Base-by-base conservation (phyloP, 208 protist species). In the Novymonas esmeraldas region DNA sequence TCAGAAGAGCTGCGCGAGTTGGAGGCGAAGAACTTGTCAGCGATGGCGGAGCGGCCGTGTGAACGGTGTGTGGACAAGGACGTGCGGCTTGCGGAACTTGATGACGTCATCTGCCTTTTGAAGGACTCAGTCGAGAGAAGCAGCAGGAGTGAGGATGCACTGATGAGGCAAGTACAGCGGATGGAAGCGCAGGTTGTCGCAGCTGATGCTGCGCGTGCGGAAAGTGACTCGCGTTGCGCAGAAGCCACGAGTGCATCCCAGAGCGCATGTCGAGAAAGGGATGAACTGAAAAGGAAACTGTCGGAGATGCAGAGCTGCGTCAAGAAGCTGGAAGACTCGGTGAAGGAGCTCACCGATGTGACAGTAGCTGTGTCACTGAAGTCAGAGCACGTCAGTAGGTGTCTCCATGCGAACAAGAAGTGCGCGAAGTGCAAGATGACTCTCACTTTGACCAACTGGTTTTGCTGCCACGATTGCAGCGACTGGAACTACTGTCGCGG, bases 401-500 rank as follows among this genome's bases (percentile, higher is more conserved):
- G n/a, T 16, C 13, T 6, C 20, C 10, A 18, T 16, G 20, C 45
- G 45, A 4, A 49, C 10, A 49, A n/a, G 20, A 49, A 18, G 20
- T 49, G 45, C 45, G 7, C 4, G 10, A n/a, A n/a, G 18, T 49
- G 45, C 16, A 49, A 49, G 20, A 24, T 9, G 13, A 18, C 45
- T n/a, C 10, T 49, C 20, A 22, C 45, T n/a, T 7, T n/a, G 18
- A 49, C 10, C n/a, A n/a, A 49, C 45, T 49, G 45, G 45, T 49
- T 49, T n/a, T 24, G 45, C 45, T 49, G 45, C 45, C 13, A 49
- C 45, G 7, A 6, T 4, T 49, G 45, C 20, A 6, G n/a, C 6
- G 45, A 49, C n/a, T 49, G 45, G 18, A 49, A 49, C 45, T 49
- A 49, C 45, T 49, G 45, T n/a, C 45, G 45, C 20, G 5, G n/a